Base-by-base conservation (phyloP, 2,329 filamentous ascomycete species). In the Claviceps sp. region DNA sequence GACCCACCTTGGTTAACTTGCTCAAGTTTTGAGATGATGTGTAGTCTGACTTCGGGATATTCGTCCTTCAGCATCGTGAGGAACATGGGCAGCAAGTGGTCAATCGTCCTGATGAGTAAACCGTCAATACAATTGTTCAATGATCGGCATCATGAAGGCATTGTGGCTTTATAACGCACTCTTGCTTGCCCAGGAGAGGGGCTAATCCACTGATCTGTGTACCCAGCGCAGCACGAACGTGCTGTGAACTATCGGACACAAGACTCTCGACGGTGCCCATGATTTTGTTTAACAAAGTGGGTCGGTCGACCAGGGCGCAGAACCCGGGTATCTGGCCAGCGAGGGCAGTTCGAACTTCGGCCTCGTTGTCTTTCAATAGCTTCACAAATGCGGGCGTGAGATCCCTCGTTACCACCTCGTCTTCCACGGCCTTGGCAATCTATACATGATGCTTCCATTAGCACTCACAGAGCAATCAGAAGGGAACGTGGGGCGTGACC, bases 1-100 rank as follows among this genome's bases (percentile, higher is more conserved):
- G 11, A 43, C 42, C 45, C 9, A 50, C 87, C 87, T 72, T 96
- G 88, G 72, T 98, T 98, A 58, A 98, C 93, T 57, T 94, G 81
- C 73, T 98, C 94, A 52, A 98, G 82, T 72, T 98, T 98, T n/a
- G 93, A 97, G 64, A 98, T 98, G 68, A 98, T 98, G 72, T 98
- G 95, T 54, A 98, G 82, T 56, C 93, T 86, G 49, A 98, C 93
- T 66, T 98, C 93, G 22, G 93, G 93, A 69, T 96, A 97, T 65
- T 98, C 93, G 63, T 98, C 93, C 78, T 97, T 98, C 62, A 98
- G 83, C 93, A 98, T 98, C 68, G 95, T 88, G 51, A 98, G 78
- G 71, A 98, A 97, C 91, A 98, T 98, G 51, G 93, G 93, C 45
- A 98, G 80, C 45, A 98, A 82, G 67, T 98, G 93, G 60, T 93